These are phyloP conservation scores for Eremochloa ophiuroides DNA, from an alignment of 176 grass and related monocot species.

Conservation along the genomic window DNA sequence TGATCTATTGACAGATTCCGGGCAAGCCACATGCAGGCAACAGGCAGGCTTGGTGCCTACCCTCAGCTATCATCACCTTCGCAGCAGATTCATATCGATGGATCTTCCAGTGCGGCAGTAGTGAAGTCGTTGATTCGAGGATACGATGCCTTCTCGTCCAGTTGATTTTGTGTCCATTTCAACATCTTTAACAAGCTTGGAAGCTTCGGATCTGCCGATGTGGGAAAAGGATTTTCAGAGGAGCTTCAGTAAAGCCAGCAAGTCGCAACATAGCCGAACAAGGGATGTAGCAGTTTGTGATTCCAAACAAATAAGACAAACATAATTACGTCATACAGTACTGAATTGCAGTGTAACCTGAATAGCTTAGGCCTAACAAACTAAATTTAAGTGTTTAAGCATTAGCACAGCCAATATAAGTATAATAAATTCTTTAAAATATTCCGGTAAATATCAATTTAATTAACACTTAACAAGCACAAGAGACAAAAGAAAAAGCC, in stretches of 20 bases:
- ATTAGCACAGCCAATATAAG: background rate
- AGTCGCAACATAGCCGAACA: background rate
- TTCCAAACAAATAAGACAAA: background rate
- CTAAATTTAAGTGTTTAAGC: background rate
- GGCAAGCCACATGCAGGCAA: background rate
- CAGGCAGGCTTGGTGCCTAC: constrained; percentile 1
- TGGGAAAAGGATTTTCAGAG: constrained; percentile 1
- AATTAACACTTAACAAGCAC: background rate
- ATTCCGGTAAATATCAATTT: background rate
- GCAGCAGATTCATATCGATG: constrained; percentile 46
- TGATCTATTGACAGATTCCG: background rate
- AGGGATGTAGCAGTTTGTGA: background rate
- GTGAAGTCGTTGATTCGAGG: constrained; percentile 70
- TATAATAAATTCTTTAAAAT: background rate
- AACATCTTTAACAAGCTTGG: constrained; percentile 93
- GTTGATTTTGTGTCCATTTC: constrained; percentile 85
- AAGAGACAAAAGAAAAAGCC: background rate
- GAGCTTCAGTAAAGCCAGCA: background rate
- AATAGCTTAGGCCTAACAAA: background rate
- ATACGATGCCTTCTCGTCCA: constrained; percentile 80
- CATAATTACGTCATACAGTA: background rate
- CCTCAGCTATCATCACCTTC: background rate
- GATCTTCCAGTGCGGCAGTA: constrained; percentile 67
- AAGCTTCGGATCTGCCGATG: constrained; percentile 77
- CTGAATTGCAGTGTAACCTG: background rate